Base-by-base conservation (phyloP, 371 early-diverging fungal species). In the Catenaria anguillulae region DNA sequence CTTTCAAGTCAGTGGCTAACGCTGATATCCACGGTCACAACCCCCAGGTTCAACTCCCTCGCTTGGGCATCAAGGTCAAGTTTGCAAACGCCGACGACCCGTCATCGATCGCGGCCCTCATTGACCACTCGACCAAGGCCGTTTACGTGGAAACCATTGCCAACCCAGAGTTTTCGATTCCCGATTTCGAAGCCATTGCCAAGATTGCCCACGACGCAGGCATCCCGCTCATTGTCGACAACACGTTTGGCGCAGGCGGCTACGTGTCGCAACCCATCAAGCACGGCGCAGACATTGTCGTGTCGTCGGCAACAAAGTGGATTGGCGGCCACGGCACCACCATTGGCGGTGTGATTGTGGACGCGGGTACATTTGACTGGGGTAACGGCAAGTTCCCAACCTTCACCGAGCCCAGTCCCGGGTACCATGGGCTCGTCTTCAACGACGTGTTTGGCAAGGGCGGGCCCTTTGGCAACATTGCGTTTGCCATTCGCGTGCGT, bases 201-300 rank as follows among this genome's bases (percentile, higher is more conserved):
- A 76, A 81, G 37, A 73, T 86, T 26, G 87, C 88, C 43, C 89
- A 93, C 66, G 76, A 77, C 48, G 81, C 83, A 52, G 86, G 88
- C n/a, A 75, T 93, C 36, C 92, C 92, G 36, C 66, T 88, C 33
- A 77, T 84, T 63, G 84, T 82, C 46, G 93, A 81, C 77, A 92
- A 92, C 76, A 93, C 93, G 0, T 91, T 92, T 67, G 93, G 92
- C 65, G 85, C 87, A 62, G 92, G 87, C 58, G 93, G 91, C n/a
- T 92, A 86, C 71, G 74, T 91, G 45, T 75, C 77, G 36, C 79
- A 76, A 19, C 93, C 93, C 23, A 83, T 93, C 65, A 84, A 87
- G 24, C 84, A 89, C 69, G 92, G 91, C 61, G 93, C 93, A 29
- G 91, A 93, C 73, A 90, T 93, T 68, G 84, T 93, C 56, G 84